These are phyloP conservation scores for Chlamydomonas sphaeroides DNA, from an alignment of 139 green algal species.

Conservation along the genomic window DNA sequence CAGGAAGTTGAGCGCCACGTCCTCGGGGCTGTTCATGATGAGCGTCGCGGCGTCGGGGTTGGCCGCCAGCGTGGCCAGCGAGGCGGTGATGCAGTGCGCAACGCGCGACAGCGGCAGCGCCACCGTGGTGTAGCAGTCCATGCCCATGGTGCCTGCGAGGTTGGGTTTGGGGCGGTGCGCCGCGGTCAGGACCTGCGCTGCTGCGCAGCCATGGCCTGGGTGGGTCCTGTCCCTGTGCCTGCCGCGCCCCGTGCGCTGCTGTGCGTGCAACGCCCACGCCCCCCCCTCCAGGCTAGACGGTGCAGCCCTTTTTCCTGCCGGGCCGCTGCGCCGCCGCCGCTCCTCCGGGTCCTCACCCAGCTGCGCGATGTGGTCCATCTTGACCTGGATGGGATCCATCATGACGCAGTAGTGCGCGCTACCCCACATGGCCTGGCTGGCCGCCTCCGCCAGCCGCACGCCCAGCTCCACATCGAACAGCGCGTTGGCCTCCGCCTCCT, in stretches of 20 bases:
- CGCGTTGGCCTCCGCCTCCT: conserved; percentile 16
- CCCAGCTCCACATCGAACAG: conserved; percentile 62
- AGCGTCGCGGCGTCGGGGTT: conserved; percentile 59
- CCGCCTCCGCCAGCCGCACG: conserved; percentile 72
- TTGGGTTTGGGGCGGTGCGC: no score
- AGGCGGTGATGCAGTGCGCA: conserved; percentile 65
- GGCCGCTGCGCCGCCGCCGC: no score
- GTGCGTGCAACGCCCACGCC: no score
- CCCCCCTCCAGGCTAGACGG: no score
- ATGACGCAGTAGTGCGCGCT: conserved; percentile 70
- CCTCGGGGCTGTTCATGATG: conserved; percentile 63
- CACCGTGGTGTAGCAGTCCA: conserved; percentile 59
- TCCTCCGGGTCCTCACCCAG: no score
- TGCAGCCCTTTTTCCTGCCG: no score
- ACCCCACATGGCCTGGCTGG: conserved; percentile 75
- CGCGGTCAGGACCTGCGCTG: no score
- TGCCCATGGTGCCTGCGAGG: conserved; percentile 34
- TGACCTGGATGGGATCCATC: conserved; percentile 53
- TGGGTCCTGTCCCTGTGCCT: no score
- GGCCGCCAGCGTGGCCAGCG: conserved; percentile 62
- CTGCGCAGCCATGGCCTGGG: no score
- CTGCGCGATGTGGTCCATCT: conserved; percentile 62
- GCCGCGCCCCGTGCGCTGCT: no score
- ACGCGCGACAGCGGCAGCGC: conserved; percentile 56
- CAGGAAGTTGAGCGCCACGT: conserved; percentile 56